Evolutionary conservation across 345 rosid species (phyloP), one percentile per base, ranked within the genome.

Genomic region (Citrus glauca): DNA sequence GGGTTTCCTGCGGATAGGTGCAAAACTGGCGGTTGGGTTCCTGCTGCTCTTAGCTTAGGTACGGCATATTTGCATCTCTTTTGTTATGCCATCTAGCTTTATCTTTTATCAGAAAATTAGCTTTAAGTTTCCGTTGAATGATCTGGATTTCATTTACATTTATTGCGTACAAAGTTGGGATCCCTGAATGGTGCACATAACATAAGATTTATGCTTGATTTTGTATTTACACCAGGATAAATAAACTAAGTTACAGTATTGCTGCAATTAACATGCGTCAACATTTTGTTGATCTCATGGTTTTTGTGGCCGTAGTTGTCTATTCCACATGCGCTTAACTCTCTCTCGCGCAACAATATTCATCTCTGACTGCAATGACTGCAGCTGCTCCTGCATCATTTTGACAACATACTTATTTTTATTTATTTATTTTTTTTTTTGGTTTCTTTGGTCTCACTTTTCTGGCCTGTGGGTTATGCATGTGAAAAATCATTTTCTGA

Each of bases 21-120:
- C 32, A 90, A 80, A 75, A 88, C 92, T 32, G 93, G 96, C 74
- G 92, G 96, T 48, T 91, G 92, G 93, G 33, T 84, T 67, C 85
- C 89, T 59, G 91, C 93, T 53, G 88, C 92, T 78, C 88, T 91
- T 79, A 90, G 82, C 79, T 79, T 91, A 77, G 96, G 96, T 91
- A 73, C 57, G 77, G 25, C 64, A 35, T 24, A 75, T 38, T 33
- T 53, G 48, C 48, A 22, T 50, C 42, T 50, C 53, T 8, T 64
- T 74, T 63, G 57, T 68, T 38, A 16, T 73, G 24, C 27, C 57
- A 60, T 60, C 53, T 22, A 40, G 2, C 40, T 14, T 57, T 74
- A 19, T 25, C 57, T 7, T 73, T 50, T 40, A 32, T 75, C 22
- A 45, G 48, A 28, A 10, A 27, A 40, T 13, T 4, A 45, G 13